Conservation (phyloP, 768 basidiomycete species). For the Psilocybe sp. region DNA sequence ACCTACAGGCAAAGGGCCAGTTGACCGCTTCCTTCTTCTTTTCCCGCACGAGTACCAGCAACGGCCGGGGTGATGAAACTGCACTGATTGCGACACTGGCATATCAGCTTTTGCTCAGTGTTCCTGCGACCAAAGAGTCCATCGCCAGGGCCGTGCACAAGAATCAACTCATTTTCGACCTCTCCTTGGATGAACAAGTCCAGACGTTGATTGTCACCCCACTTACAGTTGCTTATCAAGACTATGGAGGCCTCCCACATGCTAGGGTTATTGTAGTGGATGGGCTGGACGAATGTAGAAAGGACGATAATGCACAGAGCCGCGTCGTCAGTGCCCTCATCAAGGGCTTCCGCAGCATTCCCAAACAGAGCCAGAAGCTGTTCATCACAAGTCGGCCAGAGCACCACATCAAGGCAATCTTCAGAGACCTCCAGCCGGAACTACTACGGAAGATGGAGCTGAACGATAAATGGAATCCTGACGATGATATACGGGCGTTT, state of each 20-base stretch:
- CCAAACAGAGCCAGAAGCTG: neutral
- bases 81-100: constrained; percentile 7
- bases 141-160: neutral
- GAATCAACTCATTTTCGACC: constrained; percentile 5
- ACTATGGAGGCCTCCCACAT: neutral
- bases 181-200: constrained; percentile 1
- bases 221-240: neutral
- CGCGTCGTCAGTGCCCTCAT: constrained; percentile 1
- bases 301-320: neutral
- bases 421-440: neutral
- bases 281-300: constrained; percentile 10
- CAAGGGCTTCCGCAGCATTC: neutral
- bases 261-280: constrained; percentile 7
- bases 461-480: neutral
- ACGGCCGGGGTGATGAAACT: neutral
- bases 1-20: neutral
- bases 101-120: constrained; percentile 2
- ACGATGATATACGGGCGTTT: constrained; percentile 1
- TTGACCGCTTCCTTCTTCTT: constrained; percentile 11
- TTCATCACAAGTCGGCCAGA: constrained; percentile 8
- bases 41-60: neutral
- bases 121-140: neutral
- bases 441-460: neutral
- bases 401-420: neutral
- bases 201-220: constrained; percentile 5